Conservation (phyloP, 2,329 filamentous ascomycete species). For the Aspergillus sp. region DNA sequence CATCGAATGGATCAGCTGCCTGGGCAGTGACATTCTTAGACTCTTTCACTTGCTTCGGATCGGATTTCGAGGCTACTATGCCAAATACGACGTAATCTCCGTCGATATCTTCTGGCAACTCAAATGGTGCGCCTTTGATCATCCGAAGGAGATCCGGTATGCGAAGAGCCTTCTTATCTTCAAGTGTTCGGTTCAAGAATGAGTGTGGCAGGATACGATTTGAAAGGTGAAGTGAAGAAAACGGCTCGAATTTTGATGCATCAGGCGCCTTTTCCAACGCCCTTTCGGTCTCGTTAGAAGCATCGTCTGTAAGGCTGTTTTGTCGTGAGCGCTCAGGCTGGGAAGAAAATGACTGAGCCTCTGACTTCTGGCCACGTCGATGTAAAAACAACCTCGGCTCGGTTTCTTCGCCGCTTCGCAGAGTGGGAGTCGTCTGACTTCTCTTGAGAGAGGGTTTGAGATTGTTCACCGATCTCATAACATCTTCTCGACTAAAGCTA, state of each 20-base stretch:
- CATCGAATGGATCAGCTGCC: slow-evolving; percentile 47
- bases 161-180: slow-evolving; percentile 72
- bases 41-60: slow-evolving; percentile 65
- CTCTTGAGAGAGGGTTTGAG: slow-evolving; percentile 32
- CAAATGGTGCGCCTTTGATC: slow-evolving; percentile 80
- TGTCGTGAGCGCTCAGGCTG: slow-evolving; percentile 12
- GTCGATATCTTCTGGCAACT: slow-evolving; percentile 74
- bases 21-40: slow-evolving; percentile 38
- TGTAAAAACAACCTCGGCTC: slow-evolving; percentile 23
- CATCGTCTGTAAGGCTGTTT: slow-evolving; percentile 17
- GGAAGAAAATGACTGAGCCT: slow-evolving; percentile 18
- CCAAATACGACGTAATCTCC: slow-evolving; percentile 88
- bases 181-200: slow-evolving; percentile 73
- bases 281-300: slow-evolving; percentile 18
- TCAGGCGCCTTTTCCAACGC: slow-evolving; percentile 41
- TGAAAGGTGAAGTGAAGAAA: slow-evolving; percentile 80
- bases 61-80: slow-evolving; percentile 84
- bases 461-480: slow-evolving; percentile 43
- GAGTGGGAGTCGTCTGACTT: slow-evolving; percentile 36
- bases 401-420: slow-evolving; percentile 17
- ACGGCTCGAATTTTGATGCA: slow-evolving; percentile 74
- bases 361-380: slow-evolving; percentile 23
- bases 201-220: slow-evolving; percentile 80
- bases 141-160: slow-evolving; percentile 78
- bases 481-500: slow-evolving; percentile 64